These are phyloP conservation scores for Coemansia biformis DNA, from an alignment of 192 early-diverging fungal species.

Conservation along the genomic window DNA sequence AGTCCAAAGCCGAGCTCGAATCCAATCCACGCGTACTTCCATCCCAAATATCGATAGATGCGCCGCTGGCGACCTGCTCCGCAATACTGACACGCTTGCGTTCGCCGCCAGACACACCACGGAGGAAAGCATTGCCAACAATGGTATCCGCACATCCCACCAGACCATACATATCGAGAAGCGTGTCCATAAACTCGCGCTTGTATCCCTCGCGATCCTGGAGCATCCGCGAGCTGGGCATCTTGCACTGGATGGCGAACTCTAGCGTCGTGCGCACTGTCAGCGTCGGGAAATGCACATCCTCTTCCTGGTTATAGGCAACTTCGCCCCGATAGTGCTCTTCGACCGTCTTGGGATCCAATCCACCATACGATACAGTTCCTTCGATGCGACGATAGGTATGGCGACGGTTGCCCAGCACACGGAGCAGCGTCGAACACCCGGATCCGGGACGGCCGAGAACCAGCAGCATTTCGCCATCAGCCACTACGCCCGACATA, in stretches of 20 bases:
- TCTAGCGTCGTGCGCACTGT: conserved; percentile 74
- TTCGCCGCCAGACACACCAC: conserved; percentile 66
- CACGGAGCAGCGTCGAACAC: conserved; percentile 60
- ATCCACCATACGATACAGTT: conserved; percentile 59
- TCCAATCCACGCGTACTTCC: conserved; percentile 59
- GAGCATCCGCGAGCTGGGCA: conserved; percentile 59
- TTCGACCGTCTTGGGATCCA: conserved; percentile 54
- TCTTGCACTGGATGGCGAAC: conserved; percentile 70
- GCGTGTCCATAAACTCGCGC: conserved; percentile 29
- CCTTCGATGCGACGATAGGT: conserved; percentile 56
- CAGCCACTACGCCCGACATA: conserved; percentile 61
- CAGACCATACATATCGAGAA: conserved; percentile 58
- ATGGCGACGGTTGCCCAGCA: conserved; percentile 58
- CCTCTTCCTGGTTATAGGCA: conserved; percentile 55
- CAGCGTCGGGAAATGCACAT: conserved; percentile 70
- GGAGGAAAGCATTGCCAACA: conserved; percentile 56
- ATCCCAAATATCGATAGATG: conserved; percentile 57
- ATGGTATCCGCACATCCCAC: conserved; percentile 50
- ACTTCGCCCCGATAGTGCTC: conserved; percentile 60
- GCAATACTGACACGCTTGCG: conserved; percentile 60
- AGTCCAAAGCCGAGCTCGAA: conserved; percentile 59
- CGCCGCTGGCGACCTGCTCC: conserved; percentile 53
- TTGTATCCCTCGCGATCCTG: conserved; percentile 56
- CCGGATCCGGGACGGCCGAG: conserved; percentile 66
- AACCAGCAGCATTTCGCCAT: conserved; percentile 68